These are phyloP conservation scores for Zymoseptoria crescenta DNA, from an alignment of 2,329 filamentous ascomycete species.

Conservation along the genomic window DNA sequence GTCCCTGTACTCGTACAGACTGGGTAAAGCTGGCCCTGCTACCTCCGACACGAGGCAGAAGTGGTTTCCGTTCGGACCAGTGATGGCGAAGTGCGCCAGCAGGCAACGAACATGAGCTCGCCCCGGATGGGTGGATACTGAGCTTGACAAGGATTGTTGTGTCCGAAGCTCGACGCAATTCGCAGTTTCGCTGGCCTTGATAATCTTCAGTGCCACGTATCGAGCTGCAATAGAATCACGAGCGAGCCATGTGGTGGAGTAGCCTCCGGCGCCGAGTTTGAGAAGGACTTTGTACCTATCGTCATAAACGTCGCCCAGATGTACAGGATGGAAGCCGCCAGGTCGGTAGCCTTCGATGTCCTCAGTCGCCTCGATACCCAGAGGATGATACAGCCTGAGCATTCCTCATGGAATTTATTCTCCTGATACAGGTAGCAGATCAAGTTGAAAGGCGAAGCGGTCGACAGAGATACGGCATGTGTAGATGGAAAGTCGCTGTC, in stretches of 20 bases:
- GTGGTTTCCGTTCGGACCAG: constrained; percentile 16
- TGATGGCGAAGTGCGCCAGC: constrained; percentile 12
- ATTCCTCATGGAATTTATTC: background rate
- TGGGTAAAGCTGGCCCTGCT: constrained; percentile 4
- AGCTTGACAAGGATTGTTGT: background rate
- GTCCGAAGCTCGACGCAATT: background rate
- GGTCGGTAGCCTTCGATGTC: constrained; percentile 10
- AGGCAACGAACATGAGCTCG: constrained; percentile 1
- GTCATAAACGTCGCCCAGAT: constrained; percentile 25
- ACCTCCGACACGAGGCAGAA: constrained; percentile 13
- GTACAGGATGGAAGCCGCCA: constrained; percentile 30
- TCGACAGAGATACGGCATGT: background rate
- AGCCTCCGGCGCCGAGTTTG: constrained; percentile 32
- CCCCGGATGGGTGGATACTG: background rate
- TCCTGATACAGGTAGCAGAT: background rate
- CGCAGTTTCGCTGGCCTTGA: constrained; percentile 3
- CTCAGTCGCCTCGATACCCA: background rate
- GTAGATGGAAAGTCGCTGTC: too few relatives aligned
- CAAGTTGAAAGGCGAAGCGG: background rate
- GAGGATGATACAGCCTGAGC: background rate
- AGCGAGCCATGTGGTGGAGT: constrained; percentile 30
- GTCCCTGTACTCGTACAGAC: background rate
- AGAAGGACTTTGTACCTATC: constrained; percentile 30
- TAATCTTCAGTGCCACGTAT: constrained; percentile 9
- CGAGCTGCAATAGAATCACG: constrained; percentile 1